phyloP scores from a whole-genome alignment of 2,329 filamentous ascomycete species.

The Acrocalymma vagum region DNA sequence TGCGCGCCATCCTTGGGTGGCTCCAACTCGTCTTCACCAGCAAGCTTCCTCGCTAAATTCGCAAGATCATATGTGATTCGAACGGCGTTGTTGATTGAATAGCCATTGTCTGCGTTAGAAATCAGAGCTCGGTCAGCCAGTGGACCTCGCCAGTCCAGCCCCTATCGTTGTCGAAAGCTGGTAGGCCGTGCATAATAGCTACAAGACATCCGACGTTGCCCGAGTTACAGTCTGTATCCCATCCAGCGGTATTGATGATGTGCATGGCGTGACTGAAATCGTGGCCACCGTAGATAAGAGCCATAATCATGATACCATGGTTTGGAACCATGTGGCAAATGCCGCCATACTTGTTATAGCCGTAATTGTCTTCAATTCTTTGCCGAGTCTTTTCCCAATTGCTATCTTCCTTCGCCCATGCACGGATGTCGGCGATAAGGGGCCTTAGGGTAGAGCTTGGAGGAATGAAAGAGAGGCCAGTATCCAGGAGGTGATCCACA shows the following conservation, averaged over 20 bases:
- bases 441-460: constrained; percentile 35
- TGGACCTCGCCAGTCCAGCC: constrained; percentile 46
- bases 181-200: constrained; percentile 45
- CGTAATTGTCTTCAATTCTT: constrained; percentile 35
- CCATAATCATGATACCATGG: constrained; percentile 15
- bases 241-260: constrained; percentile 24
- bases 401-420: constrained; percentile 33
- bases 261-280: constrained; percentile 13
- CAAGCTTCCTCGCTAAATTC: constrained; percentile 35
- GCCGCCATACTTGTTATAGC: constrained; percentile 13
- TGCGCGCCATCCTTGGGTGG: constrained; percentile 46
- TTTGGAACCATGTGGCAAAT: constrained; percentile 17
- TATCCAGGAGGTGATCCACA: constrained; percentile 42
- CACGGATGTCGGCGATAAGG: constrained; percentile 39
- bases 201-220: constrained; percentile 49
- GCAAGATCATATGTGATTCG: constrained; percentile 41
- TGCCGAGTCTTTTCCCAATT: constrained; percentile 46
- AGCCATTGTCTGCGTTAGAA: constrained; percentile 48
- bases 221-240: constrained; percentile 52
- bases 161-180: constrained; percentile 29
- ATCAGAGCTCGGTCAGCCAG: constrained; percentile 46
- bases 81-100: constrained; percentile 48
- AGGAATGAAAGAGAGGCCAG: constrained; percentile 37
- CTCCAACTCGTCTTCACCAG: constrained; percentile 18
- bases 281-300: constrained; percentile 9